Base-by-base conservation (phyloP, 2,329 filamentous ascomycete species). In the Colletotrichum eleusines region DNA sequence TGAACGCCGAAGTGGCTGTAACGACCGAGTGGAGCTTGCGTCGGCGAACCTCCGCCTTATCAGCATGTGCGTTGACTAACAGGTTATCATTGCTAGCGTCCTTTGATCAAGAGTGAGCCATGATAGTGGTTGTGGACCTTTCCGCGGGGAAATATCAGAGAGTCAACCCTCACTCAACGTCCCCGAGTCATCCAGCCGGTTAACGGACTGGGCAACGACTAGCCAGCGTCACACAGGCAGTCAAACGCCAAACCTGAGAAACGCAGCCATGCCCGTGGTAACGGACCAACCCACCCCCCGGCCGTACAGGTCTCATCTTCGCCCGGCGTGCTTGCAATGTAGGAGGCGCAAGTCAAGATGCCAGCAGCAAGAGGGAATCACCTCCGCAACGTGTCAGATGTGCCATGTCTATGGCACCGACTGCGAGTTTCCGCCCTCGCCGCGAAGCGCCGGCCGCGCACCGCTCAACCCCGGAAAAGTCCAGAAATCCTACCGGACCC, bases 311-410 rank as follows among this genome's bases (percentile, higher is more conserved):
- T 90, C 88, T 9, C 89, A 90, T 78, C 84, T 89, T 71, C 85
- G 86, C 48, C 87, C 88, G 60, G 89, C 89, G 11, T 91, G 89
- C 78, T 80, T 88, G 63, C 80, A 88, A 18, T 91, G 89, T 75
- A 84, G 89, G 63, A 85, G 85, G 71, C 84, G 89, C 71, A 90
- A 90, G 76, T 89, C 88, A 2, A 83, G 89, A 73, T 91, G 89
- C 76, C 89, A 88, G 23, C 68, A 71, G 58, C 68, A 71, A n/a
- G 84, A 88, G 35, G 87, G 89, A 74, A 79, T 85, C 18, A 82
- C 84, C 5, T 83, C 85, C 2, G 80, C 85, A 62, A 82, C 83
- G 9, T 91, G 89, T 74, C 78, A 89, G 11, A 83, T 90, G 75
- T 91, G 89, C 76, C 84, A 84, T 48, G 85, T 87, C 26, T 87